Evolutionary conservation across 192 early-diverging fungal genomes (phyloP), one percentile per base, ranked within the genome.

Genomic region (Paraglomus occultum): DNA sequence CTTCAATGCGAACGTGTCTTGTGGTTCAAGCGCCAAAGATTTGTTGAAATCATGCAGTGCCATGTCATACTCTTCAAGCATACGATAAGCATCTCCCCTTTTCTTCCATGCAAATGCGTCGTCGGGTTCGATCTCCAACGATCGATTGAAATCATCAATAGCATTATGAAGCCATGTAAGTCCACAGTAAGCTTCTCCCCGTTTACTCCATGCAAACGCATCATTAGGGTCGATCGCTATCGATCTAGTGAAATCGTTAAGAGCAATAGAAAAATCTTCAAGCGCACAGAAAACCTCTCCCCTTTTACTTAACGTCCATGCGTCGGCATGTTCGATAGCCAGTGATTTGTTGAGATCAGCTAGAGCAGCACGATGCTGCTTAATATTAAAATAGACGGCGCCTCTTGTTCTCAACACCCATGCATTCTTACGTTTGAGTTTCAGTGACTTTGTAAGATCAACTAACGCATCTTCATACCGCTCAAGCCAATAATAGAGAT

Each of bases 331-430:
- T 61, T 61, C 59, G 5, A n/a, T 61, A 9, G 40, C 23, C 15
- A 61, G 42, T 10, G 59, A 38, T 14, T 38, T 61, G 42, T 39
- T 61, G n/a, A 61, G 42, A 61, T 61, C 59, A 4, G 11, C 38
- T 1, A 61, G 44, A 18, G 59, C 54, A 17, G 17, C 54, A 10
- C 38, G 1, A 31, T 57, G 1, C 11, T 31, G 17, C 38, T 31
- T 31, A 23, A 4, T 31, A 23, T 20, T 11, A 57, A 17, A 57
- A 57, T 57, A 57, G 20, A 57, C 54, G 17, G 17, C 54, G 1
- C 54, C 54, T 31, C 54, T 17, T 31, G 17, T 31, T 31, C 54
- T 17, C 6, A 57, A 57, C 4, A 20, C 17, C 10, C 38, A 57
- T 11, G 54, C 54, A 20, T 57, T 31, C 17, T 57, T 57, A 23